These are phyloP conservation scores for Ciborinia camelliae DNA, from an alignment of 2,329 filamentous ascomycete genomes.

Conservation along the genomic window DNA sequence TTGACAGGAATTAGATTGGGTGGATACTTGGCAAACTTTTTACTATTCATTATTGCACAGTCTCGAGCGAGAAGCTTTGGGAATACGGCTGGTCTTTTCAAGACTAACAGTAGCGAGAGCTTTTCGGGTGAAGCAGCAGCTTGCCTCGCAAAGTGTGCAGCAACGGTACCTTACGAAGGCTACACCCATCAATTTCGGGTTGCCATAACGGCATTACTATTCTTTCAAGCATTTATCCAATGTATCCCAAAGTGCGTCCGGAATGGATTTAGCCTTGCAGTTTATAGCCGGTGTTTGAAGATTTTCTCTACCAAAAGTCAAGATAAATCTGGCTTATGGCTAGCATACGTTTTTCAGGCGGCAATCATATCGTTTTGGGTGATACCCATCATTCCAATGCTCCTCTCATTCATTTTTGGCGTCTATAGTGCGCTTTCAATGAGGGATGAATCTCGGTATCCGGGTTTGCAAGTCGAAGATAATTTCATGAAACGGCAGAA, in stretches of 20 bases:
- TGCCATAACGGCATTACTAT: not conserved
- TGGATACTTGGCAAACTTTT: constrained; percentile 6
- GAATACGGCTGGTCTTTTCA: constrained; percentile 1
- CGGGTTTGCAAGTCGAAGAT: not conserved
- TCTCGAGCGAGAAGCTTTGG: constrained; percentile 5
- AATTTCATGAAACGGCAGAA: constrained; percentile 8
- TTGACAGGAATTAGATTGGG: not conserved
- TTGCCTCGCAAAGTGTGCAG: not conserved
- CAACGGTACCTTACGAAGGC: not conserved
- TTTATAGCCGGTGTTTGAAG: not conserved
- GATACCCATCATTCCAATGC: not conserved
- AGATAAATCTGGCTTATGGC: not conserved
- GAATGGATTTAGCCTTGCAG: not conserved
- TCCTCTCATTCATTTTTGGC: not conserved
- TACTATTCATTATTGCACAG: constrained; percentile 2
- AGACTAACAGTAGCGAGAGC: not conserved
- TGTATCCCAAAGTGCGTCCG: not conserved
- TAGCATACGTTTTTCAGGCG: constrained; percentile 4
- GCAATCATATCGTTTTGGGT: not conserved
- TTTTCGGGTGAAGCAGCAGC: constrained; percentile 2
- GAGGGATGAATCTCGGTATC: not conserved
- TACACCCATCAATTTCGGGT: constrained; percentile 3
- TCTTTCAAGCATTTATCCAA: constrained; percentile 7
- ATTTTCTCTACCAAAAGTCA: not conserved
- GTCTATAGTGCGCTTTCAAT: not conserved